Base-by-base conservation (phyloP, 805 yeast species). In the Saturnispora quitensis region DNA sequence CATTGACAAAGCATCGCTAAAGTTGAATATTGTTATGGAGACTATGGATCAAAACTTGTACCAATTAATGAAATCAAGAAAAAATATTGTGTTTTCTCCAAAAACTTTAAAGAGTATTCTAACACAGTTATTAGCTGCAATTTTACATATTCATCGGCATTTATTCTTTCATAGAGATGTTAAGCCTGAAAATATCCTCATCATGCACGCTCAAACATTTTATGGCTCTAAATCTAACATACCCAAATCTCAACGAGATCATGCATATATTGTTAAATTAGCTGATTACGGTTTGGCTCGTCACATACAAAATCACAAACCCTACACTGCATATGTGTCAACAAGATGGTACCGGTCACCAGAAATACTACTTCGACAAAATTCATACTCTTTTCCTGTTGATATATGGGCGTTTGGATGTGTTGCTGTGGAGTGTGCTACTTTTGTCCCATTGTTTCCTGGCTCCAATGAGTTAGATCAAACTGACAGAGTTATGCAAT, bases 341-440 rank as follows among this genome's bases (percentile, higher is more conserved):
- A 86, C 95, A 0, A 75, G 95, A 60, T 86, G 95, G 95, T 86
- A 86, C 61, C 72, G 95, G 56, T 79, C 91, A 0, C 95, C 95
- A 0, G 95, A 86, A 63, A 84, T 86, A 20, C 70, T 86, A 45
- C 68, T 86, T 52, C 74, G 91, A 57, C 81, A 77, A 56, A 75
- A 74, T 5, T 70, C 66, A 59, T 84, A 86, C 61, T 77, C 88
- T 0, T 76, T 68, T 55, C 89, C 93, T 2, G 76, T 84, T 36
- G 95, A 86, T 68, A 77, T 86, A 34, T 86, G 95, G 95, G 91
- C 95, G 0, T 86, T 86, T 71, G 95, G 89, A 2, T 76, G 82
- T 43, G 88, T 86, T 38, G 88, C 86, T 2, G 78, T 78, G 6
- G 95, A 86, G 62, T 73, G 81, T 43, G 85, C 87, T 22, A 81